Base-by-base conservation (phyloP, 2,329 filamentous ascomycete species). In the Trichoderma oligosporum region DNA sequence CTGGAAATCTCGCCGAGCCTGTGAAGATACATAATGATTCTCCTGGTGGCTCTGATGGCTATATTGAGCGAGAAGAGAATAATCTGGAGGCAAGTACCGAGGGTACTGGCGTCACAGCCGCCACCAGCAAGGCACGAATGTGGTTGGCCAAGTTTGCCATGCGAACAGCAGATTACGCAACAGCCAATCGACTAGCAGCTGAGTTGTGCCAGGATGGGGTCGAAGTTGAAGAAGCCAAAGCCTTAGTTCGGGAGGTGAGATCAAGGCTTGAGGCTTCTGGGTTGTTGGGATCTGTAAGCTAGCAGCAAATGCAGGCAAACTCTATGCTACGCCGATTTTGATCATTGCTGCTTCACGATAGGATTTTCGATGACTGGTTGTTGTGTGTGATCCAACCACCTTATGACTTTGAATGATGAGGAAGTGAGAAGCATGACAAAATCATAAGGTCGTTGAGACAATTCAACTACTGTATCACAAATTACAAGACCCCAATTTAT, bases 201-300 rank as follows among this genome's bases (percentile, higher is more conserved):
- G 94, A 99, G 73, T 77, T 99, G 44, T 97, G 92, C 70, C 91
- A 97, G 72, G 94, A 99, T 72, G 94, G 94, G 0, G 86, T 95
- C 24, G 94, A 97, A 72, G 91, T 97, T 2, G 94, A 99, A 70
- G 94, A 99, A 72, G 94, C 94, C 25, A 97, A 97, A 74, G 91
- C 91, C 3, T 76, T 97, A 64, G 88, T 96, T 61, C 82, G 91
- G 60, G 93, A 97, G 71, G 86, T 96, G 11, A 82, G 92, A 64
- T 88, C 88, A 4, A 82, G 89, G 63, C 81, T 91, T 72, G 88
- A 90, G 48, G 73, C 71, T n/a, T 67, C 69, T 8, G 73, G 65
- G 16, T 62, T 68, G 62, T 60, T 72, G 54, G 66, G 64, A 24
- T 45, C 64, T 60, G 47, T 59, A 62, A 52, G 62, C 49, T 64